These are phyloP conservation scores for Solanum chilense DNA, from an alignment of 257 asterid species.

Conservation along the genomic window DNA sequence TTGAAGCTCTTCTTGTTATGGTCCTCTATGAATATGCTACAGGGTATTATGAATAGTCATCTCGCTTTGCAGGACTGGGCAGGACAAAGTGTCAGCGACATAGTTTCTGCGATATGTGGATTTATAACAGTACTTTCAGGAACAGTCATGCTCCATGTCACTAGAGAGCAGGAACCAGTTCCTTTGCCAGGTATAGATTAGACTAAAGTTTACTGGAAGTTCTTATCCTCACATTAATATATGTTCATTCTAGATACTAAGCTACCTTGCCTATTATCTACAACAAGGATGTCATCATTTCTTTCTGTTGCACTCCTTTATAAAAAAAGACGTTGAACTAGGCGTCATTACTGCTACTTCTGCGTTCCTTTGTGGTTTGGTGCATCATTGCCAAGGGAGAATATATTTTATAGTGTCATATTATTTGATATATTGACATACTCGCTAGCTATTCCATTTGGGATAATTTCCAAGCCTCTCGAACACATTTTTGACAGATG, in stretches of 20 bases:
- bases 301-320: not conserved
- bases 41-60: not conserved
- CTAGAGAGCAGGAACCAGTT: conserved; percentile 43
- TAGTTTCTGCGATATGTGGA: conserved; percentile 52
- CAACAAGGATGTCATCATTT: not conserved
- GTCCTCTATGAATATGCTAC: not conserved
- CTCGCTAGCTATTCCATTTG: not conserved
- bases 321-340: not conserved
- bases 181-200: conserved; percentile 24
- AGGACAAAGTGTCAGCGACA: conserved; percentile 51
- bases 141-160: conserved; percentile 56
- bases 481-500: not conserved
- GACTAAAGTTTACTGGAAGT: not conserved
- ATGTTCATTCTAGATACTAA: not conserved
- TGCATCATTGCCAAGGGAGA: not conserved
- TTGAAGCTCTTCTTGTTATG: not conserved
- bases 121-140: conserved; percentile 63
- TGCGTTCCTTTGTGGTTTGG: not conserved
- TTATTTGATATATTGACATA: not conserved
- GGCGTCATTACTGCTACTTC: not conserved
- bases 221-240: not conserved
- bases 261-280: not conserved
- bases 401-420: not conserved
- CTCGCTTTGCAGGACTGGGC: conserved; percentile 42
- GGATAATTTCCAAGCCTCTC: not conserved